Conservation (phyloP, 805 yeast species). For the Zygosaccharomyces bailii region DNA sequence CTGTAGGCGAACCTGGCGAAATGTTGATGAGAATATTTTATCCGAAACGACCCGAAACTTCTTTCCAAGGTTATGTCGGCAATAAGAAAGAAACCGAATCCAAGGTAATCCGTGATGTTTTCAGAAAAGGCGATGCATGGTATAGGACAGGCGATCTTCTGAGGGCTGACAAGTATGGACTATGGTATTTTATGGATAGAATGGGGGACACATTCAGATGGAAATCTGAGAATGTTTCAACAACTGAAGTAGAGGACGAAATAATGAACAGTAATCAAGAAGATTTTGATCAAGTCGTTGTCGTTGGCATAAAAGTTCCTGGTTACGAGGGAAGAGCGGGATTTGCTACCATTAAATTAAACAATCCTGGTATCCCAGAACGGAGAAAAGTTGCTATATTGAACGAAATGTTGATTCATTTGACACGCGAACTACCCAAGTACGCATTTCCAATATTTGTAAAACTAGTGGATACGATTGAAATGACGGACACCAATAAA, state of each 20-base stretch:
- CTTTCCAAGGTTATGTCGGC: slow-evolving; percentile 88
- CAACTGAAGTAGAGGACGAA: slow-evolving; percentile 87
- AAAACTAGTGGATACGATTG: slow-evolving; percentile 60
- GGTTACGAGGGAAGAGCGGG: slow-evolving; percentile 95
- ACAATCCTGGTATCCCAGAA: slow-evolving; percentile 29
- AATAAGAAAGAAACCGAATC: slow-evolving; percentile 75
- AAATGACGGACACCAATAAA: slow-evolving; percentile 77
- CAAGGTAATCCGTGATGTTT: slow-evolving; percentile 70
- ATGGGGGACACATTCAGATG: slow-evolving; percentile 94
- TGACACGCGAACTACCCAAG: slow-evolving; percentile 56
- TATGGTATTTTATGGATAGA: slow-evolving; percentile 83
- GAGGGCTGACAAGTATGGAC: slow-evolving; percentile 60
- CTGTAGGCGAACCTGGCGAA: slow-evolving; percentile 75
- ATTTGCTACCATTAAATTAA: slow-evolving; percentile 68
- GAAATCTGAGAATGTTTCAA: slow-evolving; percentile 94
- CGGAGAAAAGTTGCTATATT: slow-evolving; percentile 35
- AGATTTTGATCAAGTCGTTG: slow-evolving; percentile 62
- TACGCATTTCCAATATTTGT: slow-evolving; percentile 85
- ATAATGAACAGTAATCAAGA: slow-evolving; percentile 39
- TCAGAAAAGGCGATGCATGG: slow-evolving; percentile 86
- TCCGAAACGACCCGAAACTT: slow-evolving; percentile 59
- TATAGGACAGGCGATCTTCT: slow-evolving; percentile 84
- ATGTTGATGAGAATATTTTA: slow-evolving; percentile 70
- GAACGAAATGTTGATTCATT: slow-evolving; percentile 37
- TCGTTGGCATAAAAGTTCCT: slow-evolving; percentile 82